phyloP scores from a whole-genome alignment of 192 early-diverging fungal genomes.

The Coemansia sp. region DNA sequence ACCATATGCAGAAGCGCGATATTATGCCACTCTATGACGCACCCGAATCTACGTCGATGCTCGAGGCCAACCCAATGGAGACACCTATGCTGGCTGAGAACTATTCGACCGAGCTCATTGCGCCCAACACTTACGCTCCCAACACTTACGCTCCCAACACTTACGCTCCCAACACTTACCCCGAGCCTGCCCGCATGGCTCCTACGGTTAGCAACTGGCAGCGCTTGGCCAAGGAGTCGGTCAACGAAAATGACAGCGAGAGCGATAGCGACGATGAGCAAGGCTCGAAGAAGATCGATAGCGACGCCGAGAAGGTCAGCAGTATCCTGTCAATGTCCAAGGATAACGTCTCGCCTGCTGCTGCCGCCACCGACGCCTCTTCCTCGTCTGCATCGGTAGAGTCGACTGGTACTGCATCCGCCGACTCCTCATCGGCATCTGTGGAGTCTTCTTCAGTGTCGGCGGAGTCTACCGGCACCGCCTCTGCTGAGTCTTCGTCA shows the following conservation, averaged over 20 bases:
- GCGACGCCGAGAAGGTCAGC: slow-evolving; percentile 8
- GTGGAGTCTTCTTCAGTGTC: slow-evolving; percentile 9
- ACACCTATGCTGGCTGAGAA: background rate
- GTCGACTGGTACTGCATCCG: slow-evolving; percentile 4
- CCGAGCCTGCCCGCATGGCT: background rate
- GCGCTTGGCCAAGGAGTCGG: slow-evolving; percentile 20
- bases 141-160: background rate
- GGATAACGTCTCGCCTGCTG: slow-evolving; percentile 3
- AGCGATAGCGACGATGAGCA: slow-evolving; percentile 19
- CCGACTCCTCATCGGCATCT: slow-evolving; percentile 8
- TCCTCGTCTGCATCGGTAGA: slow-evolving; percentile 7
- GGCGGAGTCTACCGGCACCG: slow-evolving; percentile 1
- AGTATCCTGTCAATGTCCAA: slow-evolving; percentile 8
- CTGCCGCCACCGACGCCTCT: background rate
- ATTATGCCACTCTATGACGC: slow-evolving; percentile 30
- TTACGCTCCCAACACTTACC: background rate
- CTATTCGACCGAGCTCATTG: background rate
- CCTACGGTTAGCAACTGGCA: slow-evolving; percentile 18
- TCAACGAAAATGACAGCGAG: slow-evolving; percentile 21
- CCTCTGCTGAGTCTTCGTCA: slow-evolving; percentile 4
- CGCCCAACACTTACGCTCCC: background rate
- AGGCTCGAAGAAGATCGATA: slow-evolving; percentile 8
- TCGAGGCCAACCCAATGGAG: background rate
- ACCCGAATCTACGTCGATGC: slow-evolving; percentile 7
- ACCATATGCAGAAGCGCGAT: slow-evolving; percentile 33